These are phyloP conservation scores for Iodosphaeria phyllophila DNA, from an alignment of 2,329 filamentous ascomycete genomes.

Conservation along the genomic window DNA sequence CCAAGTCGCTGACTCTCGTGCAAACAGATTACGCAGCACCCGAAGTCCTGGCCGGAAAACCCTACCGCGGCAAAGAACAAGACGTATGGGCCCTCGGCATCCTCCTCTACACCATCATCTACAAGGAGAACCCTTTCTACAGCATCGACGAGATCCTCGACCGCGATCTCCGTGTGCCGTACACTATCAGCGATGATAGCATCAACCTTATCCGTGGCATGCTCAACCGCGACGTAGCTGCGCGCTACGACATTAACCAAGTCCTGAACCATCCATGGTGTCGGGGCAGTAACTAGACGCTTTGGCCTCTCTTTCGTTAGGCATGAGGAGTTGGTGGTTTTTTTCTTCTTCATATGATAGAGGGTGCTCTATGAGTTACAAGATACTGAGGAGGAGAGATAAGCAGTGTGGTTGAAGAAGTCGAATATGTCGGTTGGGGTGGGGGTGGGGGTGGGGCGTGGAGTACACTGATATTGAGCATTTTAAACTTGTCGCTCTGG, in stretches of 20 bases:
- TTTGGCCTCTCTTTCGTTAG: no score
- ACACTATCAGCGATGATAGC: constrained; percentile 73
- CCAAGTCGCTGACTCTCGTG: constrained; percentile 3
- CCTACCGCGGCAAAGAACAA: constrained; percentile 90
- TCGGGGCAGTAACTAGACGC: constrained; percentile 9
- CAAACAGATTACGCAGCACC: constrained; percentile 81
- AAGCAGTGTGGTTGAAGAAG: no score
- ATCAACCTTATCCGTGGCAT: constrained; percentile 83
- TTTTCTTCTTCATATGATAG: no score
- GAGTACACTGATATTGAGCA: no score
- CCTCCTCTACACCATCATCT: constrained; percentile 93
- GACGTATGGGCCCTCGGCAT: constrained; percentile 97
- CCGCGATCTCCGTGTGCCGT: constrained; percentile 80
- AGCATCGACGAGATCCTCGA: constrained; percentile 99
- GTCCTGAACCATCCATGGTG: constrained; percentile 86
- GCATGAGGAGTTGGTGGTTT: no score
- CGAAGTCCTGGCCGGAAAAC: constrained; percentile 84
- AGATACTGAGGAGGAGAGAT: no score
- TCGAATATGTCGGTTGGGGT: no score
- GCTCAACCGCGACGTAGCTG: constrained; percentile 76
- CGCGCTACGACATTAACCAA: constrained; percentile 69
- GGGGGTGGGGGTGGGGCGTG: no score
- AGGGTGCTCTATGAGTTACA: no score
- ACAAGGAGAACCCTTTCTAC: constrained; percentile 99
- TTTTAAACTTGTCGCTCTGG: no score